A percentile compares a stretch with the other conserved stretches of the same genome.
These are phyloP conservation scores for Heterobasidion parviporum DNA, from an alignment of 1,284 basidiomycete species.

Conservation along the genomic window DNA sequence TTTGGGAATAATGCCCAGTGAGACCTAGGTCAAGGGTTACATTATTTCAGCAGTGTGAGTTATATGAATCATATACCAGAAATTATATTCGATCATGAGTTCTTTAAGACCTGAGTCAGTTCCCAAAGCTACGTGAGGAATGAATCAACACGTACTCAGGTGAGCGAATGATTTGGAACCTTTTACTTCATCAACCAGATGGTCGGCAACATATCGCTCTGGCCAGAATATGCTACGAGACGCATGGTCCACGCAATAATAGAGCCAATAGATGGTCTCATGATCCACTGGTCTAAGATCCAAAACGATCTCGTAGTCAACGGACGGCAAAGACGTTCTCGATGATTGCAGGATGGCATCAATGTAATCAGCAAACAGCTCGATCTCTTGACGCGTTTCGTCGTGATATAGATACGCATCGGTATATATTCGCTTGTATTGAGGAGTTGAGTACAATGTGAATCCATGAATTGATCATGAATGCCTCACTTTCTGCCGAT, in stretches of 20 bases:
- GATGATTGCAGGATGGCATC: neutral
- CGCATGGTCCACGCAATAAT: slow-evolving; percentile 18
- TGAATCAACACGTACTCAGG: slow-evolving; percentile 27
- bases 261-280: slow-evolving; percentile 10
- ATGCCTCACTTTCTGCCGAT: too few relatives aligned
- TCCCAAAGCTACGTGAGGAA: neutral
- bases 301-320: neutral
- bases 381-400: neutral
- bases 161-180: slow-evolving; percentile 30
- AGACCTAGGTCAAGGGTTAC: neutral
- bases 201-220: slow-evolving; percentile 15
- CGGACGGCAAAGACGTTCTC: neutral
- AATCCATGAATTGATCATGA: too few relatives aligned
- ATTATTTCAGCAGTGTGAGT: neutral
- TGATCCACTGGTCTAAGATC: neutral
- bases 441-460: too few relatives aligned
- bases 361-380: neutral
- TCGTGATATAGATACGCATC: neutral
- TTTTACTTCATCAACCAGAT: slow-evolving; percentile 22
- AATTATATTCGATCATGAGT: neutral
- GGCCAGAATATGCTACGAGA: slow-evolving; percentile 20
- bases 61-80: neutral
- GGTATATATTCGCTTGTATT: neutral
- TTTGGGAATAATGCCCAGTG: neutral
- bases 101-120: neutral